These are phyloP conservation scores for Neurospora africana DNA, from an alignment of 495 filamentous ascomycete genomes.

Conservation along the genomic window DNA sequence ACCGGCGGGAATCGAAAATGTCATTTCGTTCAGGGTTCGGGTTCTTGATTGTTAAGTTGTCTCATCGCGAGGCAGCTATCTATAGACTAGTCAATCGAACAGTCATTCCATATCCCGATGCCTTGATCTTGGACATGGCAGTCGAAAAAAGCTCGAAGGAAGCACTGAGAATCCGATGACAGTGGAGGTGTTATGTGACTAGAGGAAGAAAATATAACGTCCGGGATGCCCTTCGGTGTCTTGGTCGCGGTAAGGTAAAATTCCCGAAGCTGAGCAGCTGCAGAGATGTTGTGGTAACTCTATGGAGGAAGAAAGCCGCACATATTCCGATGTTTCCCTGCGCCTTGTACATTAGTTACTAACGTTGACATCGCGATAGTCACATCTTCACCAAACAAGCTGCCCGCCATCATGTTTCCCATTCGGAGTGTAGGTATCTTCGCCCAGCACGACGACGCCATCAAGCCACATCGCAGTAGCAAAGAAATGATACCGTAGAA, in stretches of 20 bases:
- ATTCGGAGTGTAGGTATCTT: neutral
- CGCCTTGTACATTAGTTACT: neutral
- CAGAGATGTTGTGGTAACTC: neutral
- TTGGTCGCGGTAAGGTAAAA: neutral
- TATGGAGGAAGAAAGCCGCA: neutral
- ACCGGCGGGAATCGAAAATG: neutral
- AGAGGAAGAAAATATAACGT: neutral
- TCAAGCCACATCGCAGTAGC: neutral
- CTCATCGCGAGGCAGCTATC: neutral
- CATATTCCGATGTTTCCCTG: neutral
- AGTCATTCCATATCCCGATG: neutral
- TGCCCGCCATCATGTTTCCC: neutral
- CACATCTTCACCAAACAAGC: neutral
- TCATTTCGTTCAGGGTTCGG: neutral
- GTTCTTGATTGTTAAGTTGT: neutral
- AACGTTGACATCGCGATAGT: neutral
- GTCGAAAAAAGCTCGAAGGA: no score
- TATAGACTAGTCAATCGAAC: neutral
- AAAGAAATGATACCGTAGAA: neutral
- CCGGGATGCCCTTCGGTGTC: neutral
- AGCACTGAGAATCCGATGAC: no score
- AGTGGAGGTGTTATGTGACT: no score
- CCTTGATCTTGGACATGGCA: no score
- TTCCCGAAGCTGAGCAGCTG: neutral
- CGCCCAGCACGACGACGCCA: neutral